phyloP scores from a whole-genome alignment of 352 stramenopile species.

The Pythium guiyangense region DNA sequence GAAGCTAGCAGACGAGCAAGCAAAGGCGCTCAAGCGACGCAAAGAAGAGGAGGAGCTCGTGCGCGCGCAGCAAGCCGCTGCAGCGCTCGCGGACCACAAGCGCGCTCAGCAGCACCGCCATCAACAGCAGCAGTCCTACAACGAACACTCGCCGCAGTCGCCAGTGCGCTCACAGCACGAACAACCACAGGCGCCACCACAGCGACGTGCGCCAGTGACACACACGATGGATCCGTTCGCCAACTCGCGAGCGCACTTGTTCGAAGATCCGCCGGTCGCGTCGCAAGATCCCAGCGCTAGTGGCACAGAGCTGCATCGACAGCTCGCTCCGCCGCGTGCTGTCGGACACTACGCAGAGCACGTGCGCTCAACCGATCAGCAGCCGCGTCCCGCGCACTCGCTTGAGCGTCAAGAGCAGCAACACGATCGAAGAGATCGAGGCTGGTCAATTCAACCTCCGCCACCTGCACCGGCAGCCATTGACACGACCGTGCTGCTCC shows the following conservation, averaged over 20 bases:
- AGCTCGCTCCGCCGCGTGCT: background rate
- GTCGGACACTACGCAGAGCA: background rate
- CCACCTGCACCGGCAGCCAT: slow-evolving; percentile 1
- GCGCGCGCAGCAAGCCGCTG: slow-evolving; percentile 29
- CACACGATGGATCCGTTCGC: slow-evolving; percentile 37
- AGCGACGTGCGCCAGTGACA: slow-evolving; percentile 1
- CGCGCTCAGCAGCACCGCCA: slow-evolving; percentile 21
- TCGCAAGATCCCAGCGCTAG: background rate
- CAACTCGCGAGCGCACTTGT: slow-evolving; percentile 49
- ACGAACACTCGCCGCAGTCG: background rate
- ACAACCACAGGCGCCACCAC: background rate
- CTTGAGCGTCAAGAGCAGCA: background rate
- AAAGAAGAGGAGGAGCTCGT: slow-evolving; percentile 43
- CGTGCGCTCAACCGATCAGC: background rate
- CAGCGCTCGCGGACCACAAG: slow-evolving; percentile 24
- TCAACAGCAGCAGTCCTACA: slow-evolving; percentile 9
- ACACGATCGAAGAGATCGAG: background rate
- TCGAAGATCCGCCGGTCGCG: slow-evolving; percentile 31
- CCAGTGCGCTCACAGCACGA: slow-evolving; percentile 2
- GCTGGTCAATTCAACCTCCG: background rate
- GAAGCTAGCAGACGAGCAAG: slow-evolving; percentile 33
- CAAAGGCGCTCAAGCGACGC: slow-evolving; percentile 42
- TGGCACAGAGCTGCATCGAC: background rate
- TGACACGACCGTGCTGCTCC: slow-evolving; percentile 21
- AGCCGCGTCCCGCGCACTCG: background rate